Conservation (phyloP, 1,284 basidiomycete species). For the Bondarzewia mesenterica region DNA sequence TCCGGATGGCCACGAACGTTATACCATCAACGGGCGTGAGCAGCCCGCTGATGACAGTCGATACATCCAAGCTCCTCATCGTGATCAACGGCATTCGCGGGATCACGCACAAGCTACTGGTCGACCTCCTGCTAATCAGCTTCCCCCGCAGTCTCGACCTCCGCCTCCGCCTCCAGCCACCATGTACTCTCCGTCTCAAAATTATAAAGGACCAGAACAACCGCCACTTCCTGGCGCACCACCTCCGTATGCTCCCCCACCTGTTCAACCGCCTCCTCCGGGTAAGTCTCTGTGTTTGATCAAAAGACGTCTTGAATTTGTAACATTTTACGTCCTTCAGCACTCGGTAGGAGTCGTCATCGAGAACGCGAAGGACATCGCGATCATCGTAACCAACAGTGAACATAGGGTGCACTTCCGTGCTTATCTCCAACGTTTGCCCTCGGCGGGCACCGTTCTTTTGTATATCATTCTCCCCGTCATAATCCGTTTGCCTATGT, state of each 20-base stretch:
- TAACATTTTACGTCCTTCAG: not conserved
- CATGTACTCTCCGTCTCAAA: not conserved
- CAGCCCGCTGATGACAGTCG: constrained; percentile 23
- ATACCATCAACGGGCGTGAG: constrained; percentile 64
- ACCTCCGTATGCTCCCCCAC: not conserved
- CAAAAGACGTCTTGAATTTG: not conserved
- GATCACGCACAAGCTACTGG: not conserved
- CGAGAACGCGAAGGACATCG: not conserved
- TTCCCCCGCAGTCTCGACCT: not conserved
- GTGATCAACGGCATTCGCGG: not conserved
- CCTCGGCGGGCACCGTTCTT: not conserved
- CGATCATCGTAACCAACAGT: not conserved
- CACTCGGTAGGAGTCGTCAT: not conserved
- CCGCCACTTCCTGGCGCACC: not conserved
- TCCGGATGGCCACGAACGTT: constrained; percentile 55
- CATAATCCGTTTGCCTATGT: too few relatives aligned
- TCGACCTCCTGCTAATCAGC: not conserved
- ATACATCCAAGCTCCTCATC: not conserved
- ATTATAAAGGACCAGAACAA: not conserved
- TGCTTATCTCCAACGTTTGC: not conserved
- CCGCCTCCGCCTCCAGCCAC: not conserved
- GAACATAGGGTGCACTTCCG: not conserved
- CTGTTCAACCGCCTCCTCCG: not conserved
- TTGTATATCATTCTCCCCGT: too few relatives aligned
- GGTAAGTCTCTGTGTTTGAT: not conserved